These are phyloP conservation scores for Fusarium metavorans DNA, from an alignment of 2,329 filamentous ascomycete genomes.

Conservation along the genomic window DNA sequence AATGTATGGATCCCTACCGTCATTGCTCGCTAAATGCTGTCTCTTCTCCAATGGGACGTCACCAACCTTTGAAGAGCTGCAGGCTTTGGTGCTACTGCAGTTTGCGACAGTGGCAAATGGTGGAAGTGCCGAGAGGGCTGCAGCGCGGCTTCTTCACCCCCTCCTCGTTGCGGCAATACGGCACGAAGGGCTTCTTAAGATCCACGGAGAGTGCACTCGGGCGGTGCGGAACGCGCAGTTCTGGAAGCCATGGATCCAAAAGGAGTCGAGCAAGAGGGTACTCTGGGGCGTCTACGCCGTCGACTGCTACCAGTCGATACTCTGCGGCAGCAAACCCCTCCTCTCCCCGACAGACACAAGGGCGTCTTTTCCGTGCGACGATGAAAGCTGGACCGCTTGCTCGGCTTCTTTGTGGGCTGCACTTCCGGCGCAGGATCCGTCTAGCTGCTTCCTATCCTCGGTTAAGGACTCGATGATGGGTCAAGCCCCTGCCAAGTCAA, in stretches of 20 bases:
- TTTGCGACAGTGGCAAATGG: neutral
- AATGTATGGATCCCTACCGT: neutral
- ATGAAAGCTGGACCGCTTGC: neutral
- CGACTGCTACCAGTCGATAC: conserved; percentile 2
- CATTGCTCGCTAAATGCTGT: neutral
- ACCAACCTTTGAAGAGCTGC: neutral
- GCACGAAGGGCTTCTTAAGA: neutral
- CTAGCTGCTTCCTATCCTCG: neutral
- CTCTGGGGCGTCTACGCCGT: conserved; percentile 1
- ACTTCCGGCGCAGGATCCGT: neutral
- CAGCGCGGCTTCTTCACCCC: neutral
- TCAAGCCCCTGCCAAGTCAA: neutral
- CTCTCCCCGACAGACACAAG: conserved; percentile 5
- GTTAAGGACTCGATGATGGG: conserved; percentile 1
- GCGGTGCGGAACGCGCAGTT: neutral
- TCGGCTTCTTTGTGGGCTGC: neutral
- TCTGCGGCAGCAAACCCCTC: conserved; percentile 2
- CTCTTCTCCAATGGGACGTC: neutral
- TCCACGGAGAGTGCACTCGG: neutral
- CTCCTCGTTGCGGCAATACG: neutral
- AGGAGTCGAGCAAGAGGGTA: neutral
- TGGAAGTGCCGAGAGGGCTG: neutral
- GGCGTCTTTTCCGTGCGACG: neutral
- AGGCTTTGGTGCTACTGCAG: neutral
- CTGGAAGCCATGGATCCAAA: conserved; percentile 1